Evolutionary conservation across 2,329 filamentous ascomycete species (phyloP), one percentile per base, ranked within the genome.

Genomic region (Clathrospora elynae): DNA sequence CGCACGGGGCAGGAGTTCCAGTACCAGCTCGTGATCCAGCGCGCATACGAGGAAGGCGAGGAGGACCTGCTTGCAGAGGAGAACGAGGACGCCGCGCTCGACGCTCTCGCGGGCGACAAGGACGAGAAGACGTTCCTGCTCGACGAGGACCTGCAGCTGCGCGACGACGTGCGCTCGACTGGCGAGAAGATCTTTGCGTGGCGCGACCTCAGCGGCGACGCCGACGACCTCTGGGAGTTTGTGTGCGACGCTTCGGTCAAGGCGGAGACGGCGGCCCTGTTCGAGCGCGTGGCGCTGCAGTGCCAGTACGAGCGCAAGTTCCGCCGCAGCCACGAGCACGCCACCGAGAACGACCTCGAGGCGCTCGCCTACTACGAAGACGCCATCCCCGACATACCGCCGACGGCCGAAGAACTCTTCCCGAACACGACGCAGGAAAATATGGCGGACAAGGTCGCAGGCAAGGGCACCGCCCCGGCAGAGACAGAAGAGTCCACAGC

Each of bases 291-390:
- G 38, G 88, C 93, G 6, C 81, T 88, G 44, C 86, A 96, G 81
- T 96, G 93, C 69, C 93, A 99, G 72, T 99, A 95, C 86, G 93
- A 99, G 75, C 83, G 92, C 64, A 97, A 96, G 71, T 95, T 93
- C 71, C 83, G 89, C 51, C 87, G 86, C 63, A 85, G 83, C 25
- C 82, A 89, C 58, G 84, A 89, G 31, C 86, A 84, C 34, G 93
- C 93, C 1, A 90, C 89, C 6, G 85, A 90, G 44, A 77, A 83
- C 49, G 90, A 99, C 52, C 79, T 97, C 4, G 73, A 82, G 48
- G 83, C 95, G 57, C 96, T 99, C 60, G 82, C 86, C 11, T 97
- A 96, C 66, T 75, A 79, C 62, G 81, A 85, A 61, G 75, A 77
- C 26, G 75, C 79, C 1, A 81, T 85, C 14, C 83, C 82, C 2